A percentile compares a stretch with the other conserved stretches of the same genome.
These are phyloP conservation scores for Spergularia bocconei DNA, from an alignment of 148 eudicot species.

Conservation along the genomic window DNA sequence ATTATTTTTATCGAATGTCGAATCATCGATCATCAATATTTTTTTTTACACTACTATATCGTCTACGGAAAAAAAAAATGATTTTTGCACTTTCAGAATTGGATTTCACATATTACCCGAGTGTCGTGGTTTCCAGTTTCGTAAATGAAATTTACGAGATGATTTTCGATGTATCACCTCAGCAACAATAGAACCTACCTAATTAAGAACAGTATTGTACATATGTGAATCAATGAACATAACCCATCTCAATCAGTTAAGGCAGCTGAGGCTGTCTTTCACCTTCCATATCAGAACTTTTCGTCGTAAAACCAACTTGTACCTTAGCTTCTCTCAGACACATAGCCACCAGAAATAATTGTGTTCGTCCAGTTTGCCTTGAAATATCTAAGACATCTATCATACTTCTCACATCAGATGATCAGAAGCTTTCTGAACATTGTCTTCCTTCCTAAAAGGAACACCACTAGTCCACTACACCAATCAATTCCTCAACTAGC, in stretches of 20 bases:
- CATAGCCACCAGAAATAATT: conserved; percentile 3
- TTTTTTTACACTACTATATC: neutral
- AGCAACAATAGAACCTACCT: too few species aligned
- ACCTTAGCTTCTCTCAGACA: neutral
- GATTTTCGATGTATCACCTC: neutral
- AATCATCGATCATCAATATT: too few species aligned
- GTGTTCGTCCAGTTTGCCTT: neutral
- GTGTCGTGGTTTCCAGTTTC: neutral
- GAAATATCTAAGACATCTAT: conserved; percentile 10
- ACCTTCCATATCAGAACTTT: neutral
- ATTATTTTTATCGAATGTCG: too few species aligned
- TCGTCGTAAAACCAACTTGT: neutral
- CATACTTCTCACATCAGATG: too few species aligned
- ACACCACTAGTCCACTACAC: neutral
- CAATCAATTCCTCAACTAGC: conserved; percentile 2
- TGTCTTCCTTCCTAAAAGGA: neutral
- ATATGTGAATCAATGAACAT: neutral
- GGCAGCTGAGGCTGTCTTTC: conserved; percentile 18
- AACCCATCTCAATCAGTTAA: neutral
- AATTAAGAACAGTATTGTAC: neutral
- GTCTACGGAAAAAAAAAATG: neutral
- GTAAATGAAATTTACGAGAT: neutral
- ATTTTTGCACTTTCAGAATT: neutral
- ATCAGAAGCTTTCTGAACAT: neutral
- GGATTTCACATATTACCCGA: neutral